Percentiles rank a stretch among this genome's conserved stretches.
Evolutionary conservation across 139 green algal genomes (phyloP).

Genomic region (Micractinium sp.): DNA sequence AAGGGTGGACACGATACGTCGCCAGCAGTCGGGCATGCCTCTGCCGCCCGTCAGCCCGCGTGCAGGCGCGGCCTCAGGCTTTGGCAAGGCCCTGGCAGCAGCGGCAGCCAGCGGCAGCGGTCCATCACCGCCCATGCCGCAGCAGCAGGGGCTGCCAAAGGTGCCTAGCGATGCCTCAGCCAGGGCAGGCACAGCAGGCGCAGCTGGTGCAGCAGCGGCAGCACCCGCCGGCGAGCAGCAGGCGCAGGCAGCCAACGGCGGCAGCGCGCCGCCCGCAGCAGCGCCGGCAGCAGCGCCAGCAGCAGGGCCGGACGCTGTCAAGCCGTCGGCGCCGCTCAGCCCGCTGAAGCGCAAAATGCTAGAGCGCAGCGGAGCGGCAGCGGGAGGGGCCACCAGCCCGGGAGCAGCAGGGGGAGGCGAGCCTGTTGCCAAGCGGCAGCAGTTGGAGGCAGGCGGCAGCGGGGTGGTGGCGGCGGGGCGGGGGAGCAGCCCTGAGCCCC

Average conservation of each 20-base stretch:
- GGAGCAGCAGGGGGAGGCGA: neutral
- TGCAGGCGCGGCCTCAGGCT: neutral
- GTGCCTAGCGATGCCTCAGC: neutral
- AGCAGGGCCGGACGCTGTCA: neutral
- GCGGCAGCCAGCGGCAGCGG: neutral
- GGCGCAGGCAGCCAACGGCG: conserved; percentile 2
- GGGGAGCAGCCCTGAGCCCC: too few relatives aligned
- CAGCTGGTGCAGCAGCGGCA: neutral
- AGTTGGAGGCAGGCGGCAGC: neutral
- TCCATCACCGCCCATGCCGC: neutral
- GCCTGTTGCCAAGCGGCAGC: neutral
- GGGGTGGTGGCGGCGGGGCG: neutral
- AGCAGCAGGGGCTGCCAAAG: conserved; percentile 1
- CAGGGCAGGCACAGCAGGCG: neutral
- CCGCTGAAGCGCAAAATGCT: conserved; percentile 21
- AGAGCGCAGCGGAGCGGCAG: neutral
- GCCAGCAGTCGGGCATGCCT: neutral
- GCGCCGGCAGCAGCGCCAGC: too few relatives aligned
- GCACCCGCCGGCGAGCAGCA: neutral
- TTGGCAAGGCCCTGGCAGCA: neutral
- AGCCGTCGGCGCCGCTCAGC: neutral
- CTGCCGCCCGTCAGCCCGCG: conserved; percentile 9
- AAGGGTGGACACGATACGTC: neutral
- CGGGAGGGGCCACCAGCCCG: neutral
- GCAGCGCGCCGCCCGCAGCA: neutral